Evolutionary conservation across 2,329 filamentous ascomycete genomes (phyloP).

Genomic region (Venturia oleaginea): DNA sequence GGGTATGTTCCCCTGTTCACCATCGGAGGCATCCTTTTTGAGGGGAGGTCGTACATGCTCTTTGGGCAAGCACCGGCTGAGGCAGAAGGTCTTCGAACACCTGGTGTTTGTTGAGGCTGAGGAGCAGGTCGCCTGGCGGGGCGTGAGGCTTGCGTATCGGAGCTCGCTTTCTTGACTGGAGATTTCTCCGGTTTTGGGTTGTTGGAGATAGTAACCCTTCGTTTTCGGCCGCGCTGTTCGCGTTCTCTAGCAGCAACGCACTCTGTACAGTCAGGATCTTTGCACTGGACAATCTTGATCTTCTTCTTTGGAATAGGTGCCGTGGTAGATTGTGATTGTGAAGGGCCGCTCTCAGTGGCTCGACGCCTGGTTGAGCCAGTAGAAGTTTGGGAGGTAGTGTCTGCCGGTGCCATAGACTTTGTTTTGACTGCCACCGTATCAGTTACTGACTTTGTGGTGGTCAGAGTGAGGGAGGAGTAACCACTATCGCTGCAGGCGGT

Average conservation of each 20-base stretch:
- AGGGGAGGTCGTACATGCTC: slow-evolving; percentile 8
- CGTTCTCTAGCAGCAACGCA: slow-evolving; percentile 8
- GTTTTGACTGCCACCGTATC: slow-evolving; percentile 35
- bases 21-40: neutral
- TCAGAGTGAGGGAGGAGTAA: slow-evolving; percentile 51
- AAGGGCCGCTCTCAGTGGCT: neutral
- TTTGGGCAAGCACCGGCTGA: neutral
- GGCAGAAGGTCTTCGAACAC: neutral
- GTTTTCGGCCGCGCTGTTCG: slow-evolving; percentile 1
- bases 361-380: neutral
- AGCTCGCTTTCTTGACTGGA: slow-evolving; percentile 6
- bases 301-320: neutral
- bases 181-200: slow-evolving; percentile 4
- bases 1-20: neutral
- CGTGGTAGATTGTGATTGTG: neutral
- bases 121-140: neutral
- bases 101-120: neutral
- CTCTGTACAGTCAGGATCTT: slow-evolving; percentile 8
- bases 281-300: slow-evolving; percentile 4
- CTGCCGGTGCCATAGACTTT: slow-evolving; percentile 2
- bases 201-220: neutral
- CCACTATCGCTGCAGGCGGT: slow-evolving; percentile 41
- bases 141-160: neutral
- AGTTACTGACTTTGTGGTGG: slow-evolving; percentile 40
- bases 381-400: neutral